Evolutionary conservation across 768 basidiomycete genomes (phyloP), one percentile per base, ranked within the genome.

Genomic region (Myochromella boudieri): DNA sequence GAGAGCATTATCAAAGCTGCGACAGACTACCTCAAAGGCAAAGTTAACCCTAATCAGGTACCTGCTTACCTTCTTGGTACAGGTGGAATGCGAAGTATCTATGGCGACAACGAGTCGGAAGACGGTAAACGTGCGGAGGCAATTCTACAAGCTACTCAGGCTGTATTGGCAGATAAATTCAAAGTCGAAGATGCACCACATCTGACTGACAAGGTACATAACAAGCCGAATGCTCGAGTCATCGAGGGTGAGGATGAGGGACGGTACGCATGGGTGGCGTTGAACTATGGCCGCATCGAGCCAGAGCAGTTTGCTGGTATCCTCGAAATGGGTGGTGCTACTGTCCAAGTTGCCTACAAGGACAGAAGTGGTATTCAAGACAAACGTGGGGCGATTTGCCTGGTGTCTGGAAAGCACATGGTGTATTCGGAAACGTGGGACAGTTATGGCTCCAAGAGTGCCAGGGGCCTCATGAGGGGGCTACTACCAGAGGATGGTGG

Each of bases 51-150:
- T n/a, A n/a, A n/a, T n/a, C n/a, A n/a, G n/a, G 43, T 49, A 4
- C 52, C 46, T 2, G 15, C 49, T 4, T 49, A 53, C 37, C 47
- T 53, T 17, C 42, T 53, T 24, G 52, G 46, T 3, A 53, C 52
- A 7, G 52, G 52, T 6, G 52, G 52, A 2, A 53, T 53, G 52
- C 46, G 52, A 52, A 32, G 11, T 53, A 11, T 14, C 37, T 12
- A n/a, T n/a, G n/a, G n/a, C n/a, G n/a, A n/a, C n/a, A n/a, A n/a
- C n/a, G n/a, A n/a, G n/a, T n/a, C n/a, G n/a, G n/a, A n/a, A n/a
- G n/a, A n/a, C n/a, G n/a, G n/a, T n/a, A n/a, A n/a, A n/a, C n/a
- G n/a, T n/a, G n/a, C n/a, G n/a, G n/a, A n/a, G n/a, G n/a, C n/a
- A n/a, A n/a, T n/a, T n/a, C n/a, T n/a, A n/a, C n/a, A n/a, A n/a